These are phyloP conservation scores for Calycina herbarum DNA, from an alignment of 2,329 filamentous ascomycete genomes.

Conservation along the genomic window DNA sequence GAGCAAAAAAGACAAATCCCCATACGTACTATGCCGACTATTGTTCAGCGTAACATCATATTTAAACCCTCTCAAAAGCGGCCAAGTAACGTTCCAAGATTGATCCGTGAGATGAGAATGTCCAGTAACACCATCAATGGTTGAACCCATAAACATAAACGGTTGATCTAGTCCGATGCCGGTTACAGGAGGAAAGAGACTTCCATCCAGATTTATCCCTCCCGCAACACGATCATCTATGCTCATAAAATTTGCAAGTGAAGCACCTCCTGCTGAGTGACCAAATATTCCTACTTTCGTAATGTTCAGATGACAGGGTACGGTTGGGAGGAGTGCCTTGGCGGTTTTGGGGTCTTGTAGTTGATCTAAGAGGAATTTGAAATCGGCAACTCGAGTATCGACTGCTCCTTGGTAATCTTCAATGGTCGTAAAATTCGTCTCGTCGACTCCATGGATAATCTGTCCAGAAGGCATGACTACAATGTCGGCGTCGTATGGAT, in stretches of 20 bases:
- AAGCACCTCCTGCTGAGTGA: constrained; percentile 35
- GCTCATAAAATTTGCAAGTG: constrained; percentile 34
- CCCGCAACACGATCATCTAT: constrained; percentile 35
- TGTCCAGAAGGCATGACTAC: constrained; percentile 43
- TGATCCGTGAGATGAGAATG: constrained; percentile 30
- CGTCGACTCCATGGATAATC: constrained; percentile 26
- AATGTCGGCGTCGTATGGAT: constrained; percentile 45
- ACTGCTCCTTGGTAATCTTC: constrained; percentile 22
- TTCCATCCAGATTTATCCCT: constrained; percentile 41
- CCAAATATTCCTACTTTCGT: constrained; percentile 38
- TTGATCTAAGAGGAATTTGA: constrained; percentile 36
- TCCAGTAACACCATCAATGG: constrained; percentile 22
- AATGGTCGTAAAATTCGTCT: constrained; percentile 23
- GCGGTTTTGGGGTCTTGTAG: constrained; percentile 11
- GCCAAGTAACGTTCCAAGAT: constrained; percentile 23
- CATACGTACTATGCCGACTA: constrained; percentile 24
- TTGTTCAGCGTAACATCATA: constrained; percentile 24
- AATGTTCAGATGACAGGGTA: constrained; percentile 24
- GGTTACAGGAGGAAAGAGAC: constrained; percentile 31
- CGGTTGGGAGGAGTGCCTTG: neutral
- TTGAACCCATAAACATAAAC: constrained; percentile 19
- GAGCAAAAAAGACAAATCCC: constrained; percentile 23
- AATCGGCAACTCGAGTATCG: constrained; percentile 32
- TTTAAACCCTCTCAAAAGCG: constrained; percentile 24
- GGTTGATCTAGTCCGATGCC: constrained; percentile 11